These are phyloP conservation scores for Rhizopus sp. DNA, from an alignment of 371 early-diverging fungal genomes.

Conservation along the genomic window DNA sequence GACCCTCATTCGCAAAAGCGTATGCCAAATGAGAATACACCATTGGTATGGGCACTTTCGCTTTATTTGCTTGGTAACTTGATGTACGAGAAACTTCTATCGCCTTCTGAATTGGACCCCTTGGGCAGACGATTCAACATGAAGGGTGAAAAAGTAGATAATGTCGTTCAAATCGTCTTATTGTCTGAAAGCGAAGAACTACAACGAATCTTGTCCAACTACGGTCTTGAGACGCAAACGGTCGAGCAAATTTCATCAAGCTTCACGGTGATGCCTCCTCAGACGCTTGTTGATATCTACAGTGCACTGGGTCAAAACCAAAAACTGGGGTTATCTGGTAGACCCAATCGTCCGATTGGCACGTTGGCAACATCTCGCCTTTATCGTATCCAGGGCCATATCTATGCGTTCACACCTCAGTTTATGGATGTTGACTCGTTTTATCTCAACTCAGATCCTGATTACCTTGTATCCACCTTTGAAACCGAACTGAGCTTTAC, in stretches of 20 bases:
- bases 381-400: slow-evolving; percentile 80
- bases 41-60: slow-evolving; percentile 90
- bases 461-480: slow-evolving; percentile 76
- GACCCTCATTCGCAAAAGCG: slow-evolving; percentile 79
- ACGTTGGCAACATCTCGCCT: slow-evolving; percentile 80
- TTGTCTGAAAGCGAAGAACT: slow-evolving; percentile 75
- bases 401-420: slow-evolving; percentile 86
- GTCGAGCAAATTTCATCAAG: slow-evolving; percentile 68
- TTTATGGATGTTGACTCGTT: slow-evolving; percentile 90
- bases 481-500: slow-evolving; percentile 82
- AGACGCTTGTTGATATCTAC: slow-evolving; percentile 82
- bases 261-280: slow-evolving; percentile 76
- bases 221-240: slow-evolving; percentile 80
- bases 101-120: slow-evolving; percentile 86
- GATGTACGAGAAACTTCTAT: slow-evolving; percentile 77
- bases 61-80: slow-evolving; percentile 80
- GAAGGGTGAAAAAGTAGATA: slow-evolving; percentile 44
- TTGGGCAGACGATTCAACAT: slow-evolving; percentile 72
- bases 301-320: slow-evolving; percentile 72
- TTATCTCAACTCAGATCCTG: slow-evolving; percentile 83
- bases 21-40: slow-evolving; percentile 85
- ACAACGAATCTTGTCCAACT: slow-evolving; percentile 68
- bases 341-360: slow-evolving; percentile 73
- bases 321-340: slow-evolving; percentile 79
- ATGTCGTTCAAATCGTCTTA: slow-evolving; percentile 81